Percentiles rank a stretch among this genome's conserved stretches.
Evolutionary conservation across 345 rosid species (phyloP).

Genomic region (Leavenworthia alabamica): DNA sequence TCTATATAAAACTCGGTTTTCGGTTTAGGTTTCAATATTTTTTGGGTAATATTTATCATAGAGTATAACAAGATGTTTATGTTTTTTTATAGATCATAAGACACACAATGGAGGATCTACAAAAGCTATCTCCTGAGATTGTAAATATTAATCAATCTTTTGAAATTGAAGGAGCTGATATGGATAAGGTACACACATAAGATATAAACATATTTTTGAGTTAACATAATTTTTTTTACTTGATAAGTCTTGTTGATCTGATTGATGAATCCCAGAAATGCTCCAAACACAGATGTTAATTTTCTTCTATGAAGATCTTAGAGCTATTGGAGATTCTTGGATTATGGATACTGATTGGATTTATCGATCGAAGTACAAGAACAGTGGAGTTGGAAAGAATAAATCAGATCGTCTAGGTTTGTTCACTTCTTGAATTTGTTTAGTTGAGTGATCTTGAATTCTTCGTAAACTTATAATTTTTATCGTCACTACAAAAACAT

Average conservation of each 20-base stretch:
- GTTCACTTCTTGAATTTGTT: not conserved
- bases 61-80: not conserved
- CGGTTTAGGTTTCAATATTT: too few relatives aligned
- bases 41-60: not conserved
- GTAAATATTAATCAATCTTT: conserved; percentile 34
- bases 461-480: not conserved
- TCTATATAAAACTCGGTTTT: too few relatives aligned
- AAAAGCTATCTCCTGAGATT: conserved; percentile 56
- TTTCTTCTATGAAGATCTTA: conserved; percentile 49
- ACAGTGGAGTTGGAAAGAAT: conserved; percentile 33
- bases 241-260: conserved; percentile 29
- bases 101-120: conserved; percentile 60
- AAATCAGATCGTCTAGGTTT: conserved; percentile 49
- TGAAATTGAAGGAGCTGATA: conserved; percentile 42
- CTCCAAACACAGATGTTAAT: conserved; percentile 47
- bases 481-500: too few relatives aligned
- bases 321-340: conserved; percentile 69
- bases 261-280: conserved; percentile 32
- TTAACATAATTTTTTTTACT: not conserved
- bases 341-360: conserved; percentile 44
- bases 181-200: conserved; percentile 32
- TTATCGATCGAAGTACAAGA: conserved; percentile 38
- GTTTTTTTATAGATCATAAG: conserved; percentile 40
- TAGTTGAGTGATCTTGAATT: not conserved
- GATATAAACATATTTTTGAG: not conserved